Evolutionary conservation across 768 basidiomycete genomes (phyloP), one percentile per base, ranked within the genome.

Genomic region (Kwoniella sp.): DNA sequence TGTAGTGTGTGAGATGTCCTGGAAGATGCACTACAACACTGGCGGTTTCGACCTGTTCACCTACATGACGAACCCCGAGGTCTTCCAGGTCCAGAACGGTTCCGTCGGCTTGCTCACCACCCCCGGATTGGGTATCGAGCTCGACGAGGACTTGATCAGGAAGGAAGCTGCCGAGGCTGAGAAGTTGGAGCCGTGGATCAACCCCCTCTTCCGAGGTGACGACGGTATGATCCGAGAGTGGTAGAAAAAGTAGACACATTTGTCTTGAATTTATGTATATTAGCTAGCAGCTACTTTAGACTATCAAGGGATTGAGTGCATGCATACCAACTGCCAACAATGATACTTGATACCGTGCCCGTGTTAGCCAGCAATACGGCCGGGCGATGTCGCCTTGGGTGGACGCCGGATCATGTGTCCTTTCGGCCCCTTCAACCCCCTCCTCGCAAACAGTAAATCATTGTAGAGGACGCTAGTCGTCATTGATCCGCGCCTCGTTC

Each of bases 11-110:
- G 75, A 80, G 63, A 78, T 77, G 76, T 71, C 68, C 12, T 77
- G 73, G 73, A 74, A 77, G 72, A 75, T 75, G 74, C 72, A 74
- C 69, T 75, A 73, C 72, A 76, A 79, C 65, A 76, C 74, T 58
- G 75, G 72, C 37, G 78, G 73, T 12, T 74, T 74, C 65, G 78
- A 79, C 54, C 65, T 79, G 11, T 76, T 75, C 69, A 79, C 78
- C 12, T 79, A 79, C 67, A 77, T 74, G 73, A 67, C 37, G 34
- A 80, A 80, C 66, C 77, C 77, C 1, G 77, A 80, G 25, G 77
- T 80, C 38, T 78, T 80, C 61, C 68, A 66, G 38, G 79, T 80
- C 58, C 67, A 77, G 30, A 68, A 72, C 29, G 79, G 79, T 25
- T 58, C 73, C 2, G 69, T 80, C 54, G 67, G 60, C 13, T 56